Evolutionary conservation across 78 protist genomes (phyloP).

Genomic region (Dictyostelium citrinum): DNA sequence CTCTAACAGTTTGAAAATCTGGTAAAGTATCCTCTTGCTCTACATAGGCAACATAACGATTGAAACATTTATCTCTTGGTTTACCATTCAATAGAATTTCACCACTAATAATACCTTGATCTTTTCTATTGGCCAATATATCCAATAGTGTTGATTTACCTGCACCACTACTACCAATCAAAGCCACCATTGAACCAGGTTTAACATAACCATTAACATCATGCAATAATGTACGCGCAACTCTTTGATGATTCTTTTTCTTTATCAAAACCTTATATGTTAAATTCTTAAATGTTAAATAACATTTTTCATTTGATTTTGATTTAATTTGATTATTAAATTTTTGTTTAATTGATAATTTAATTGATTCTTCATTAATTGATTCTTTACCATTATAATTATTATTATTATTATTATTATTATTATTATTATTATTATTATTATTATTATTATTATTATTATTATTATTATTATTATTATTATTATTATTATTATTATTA

Average conservation of each 20-base stretch:
- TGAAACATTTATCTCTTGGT: conserved; percentile 36
- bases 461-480: no score
- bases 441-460: no score
- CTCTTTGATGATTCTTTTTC: not conserved
- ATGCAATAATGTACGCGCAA: conserved; percentile 13
- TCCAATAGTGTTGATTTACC: conserved; percentile 88
- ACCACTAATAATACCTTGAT: conserved; percentile 30
- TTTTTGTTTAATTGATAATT: not conserved
- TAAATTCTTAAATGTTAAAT: conserved; percentile 23
- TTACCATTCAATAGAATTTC: conserved; percentile 63
- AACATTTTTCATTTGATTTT: conserved; percentile 7
- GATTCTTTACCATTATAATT: not conserved
- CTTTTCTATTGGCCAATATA: conserved; percentile 72
- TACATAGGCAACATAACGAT: conserved; percentile 66
- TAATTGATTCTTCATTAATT: not conserved
- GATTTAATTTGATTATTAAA: not conserved
- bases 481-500: no score
- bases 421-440: no score
- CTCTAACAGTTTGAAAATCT: conserved; percentile 33
- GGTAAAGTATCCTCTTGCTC: conserved; percentile 61
- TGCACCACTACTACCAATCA: conserved; percentile 87
- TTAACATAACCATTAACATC: conserved; percentile 51
- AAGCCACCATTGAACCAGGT: conserved; percentile 72
- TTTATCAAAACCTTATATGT: conserved; percentile 5
- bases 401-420: not conserved